Base-by-base conservation (phyloP, 164 flowering plant species). In the Amborella trichopoda region DNA sequence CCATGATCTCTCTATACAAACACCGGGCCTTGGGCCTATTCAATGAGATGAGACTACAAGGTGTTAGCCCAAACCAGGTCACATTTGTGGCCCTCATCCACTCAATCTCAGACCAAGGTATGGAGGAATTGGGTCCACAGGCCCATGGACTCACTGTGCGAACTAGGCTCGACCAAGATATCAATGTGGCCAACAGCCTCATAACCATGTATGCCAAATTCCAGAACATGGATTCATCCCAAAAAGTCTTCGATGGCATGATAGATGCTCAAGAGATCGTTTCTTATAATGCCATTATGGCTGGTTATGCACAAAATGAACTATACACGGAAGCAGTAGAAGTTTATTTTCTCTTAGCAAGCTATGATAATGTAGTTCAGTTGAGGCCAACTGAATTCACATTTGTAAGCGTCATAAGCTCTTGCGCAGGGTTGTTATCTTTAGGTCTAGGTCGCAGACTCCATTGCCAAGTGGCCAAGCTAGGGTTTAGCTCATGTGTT, bases 231-330 rank as follows among this genome's bases (percentile, higher is more conserved):
- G 60, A 63, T 33, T 79, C 80, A 28, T 56, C 90, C 0, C 23
- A 32, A 48, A 75, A 71, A 62, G 56, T 80, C 2, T 91, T 91
- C 55, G 75, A 80, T 52, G 87, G 80, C 56, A 56, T 76, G 30
- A 60, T 72, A 5, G 49, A 50, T 6, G 26, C 48, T 54, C 69
- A 72, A 60, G 93, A 76, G 20, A 68, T 74, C 11, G 57, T 76
- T 36, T 65, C 96, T 13, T 91, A 96, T 95, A 91, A 91, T 69
- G 75, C 96, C 26, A 60, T 91, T 28, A 82, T 91, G 23, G 80
- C 99, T 19, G 95, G 88, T 4, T 81, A 66, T 59, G 69, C 74
- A 20, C 86, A 78, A 48, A 83, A 84, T 47, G 70, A 62, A 26
- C 49, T 76, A 59, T 71, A 39, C 44, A 72, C 64, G 40, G 90